Evolutionary conservation across 176 grass and related monocot genomes (phyloP).

Genomic region (Raddia guianensis): DNA sequence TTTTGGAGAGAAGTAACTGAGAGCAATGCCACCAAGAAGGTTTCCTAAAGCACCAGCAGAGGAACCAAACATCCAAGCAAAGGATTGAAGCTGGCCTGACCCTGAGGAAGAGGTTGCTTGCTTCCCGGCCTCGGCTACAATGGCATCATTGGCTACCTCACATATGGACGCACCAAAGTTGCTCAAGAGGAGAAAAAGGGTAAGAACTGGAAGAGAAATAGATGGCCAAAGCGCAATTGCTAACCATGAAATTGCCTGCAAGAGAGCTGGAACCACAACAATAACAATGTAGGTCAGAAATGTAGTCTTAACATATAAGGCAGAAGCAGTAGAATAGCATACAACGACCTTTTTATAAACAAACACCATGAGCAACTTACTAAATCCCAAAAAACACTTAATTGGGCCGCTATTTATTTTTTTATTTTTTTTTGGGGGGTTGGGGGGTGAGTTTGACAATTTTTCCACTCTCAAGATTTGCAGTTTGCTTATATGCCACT

Average conservation of each 20-base stretch:
- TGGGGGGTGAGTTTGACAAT: no score
- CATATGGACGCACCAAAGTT: constrained; percentile 94
- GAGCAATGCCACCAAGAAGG: constrained; percentile 80
- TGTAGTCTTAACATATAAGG: neutral
- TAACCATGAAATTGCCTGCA: constrained; percentile 95
- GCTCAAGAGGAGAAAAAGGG: constrained; percentile 87
- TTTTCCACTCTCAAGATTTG: no score
- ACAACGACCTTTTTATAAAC: neutral
- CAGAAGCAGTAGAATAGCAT: constrained; percentile 18
- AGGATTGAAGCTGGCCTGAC: constrained; percentile 85
- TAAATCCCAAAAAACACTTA: neutral
- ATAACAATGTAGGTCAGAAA: constrained; percentile 40
- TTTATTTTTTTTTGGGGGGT: no score
- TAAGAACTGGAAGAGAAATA: constrained; percentile 67
- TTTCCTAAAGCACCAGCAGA: constrained; percentile 89
- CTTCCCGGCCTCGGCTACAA: constrained; percentile 86
- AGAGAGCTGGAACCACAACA: constrained; percentile 64
- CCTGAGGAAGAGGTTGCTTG: constrained; percentile 44
- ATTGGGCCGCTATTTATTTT: no score
- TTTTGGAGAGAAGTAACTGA: constrained; percentile 70
- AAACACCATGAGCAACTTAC: neutral
- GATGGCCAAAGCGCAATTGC: constrained; percentile 69
- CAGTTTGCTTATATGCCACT: no score
- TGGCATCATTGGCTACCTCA: constrained; percentile 98
- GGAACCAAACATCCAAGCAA: constrained; percentile 83